A percentile compares a stretch with the other conserved stretches of the same genome.
phyloP scores from a whole-genome alignment of 331 rosid genomes.

The Acacia concinna region DNA sequence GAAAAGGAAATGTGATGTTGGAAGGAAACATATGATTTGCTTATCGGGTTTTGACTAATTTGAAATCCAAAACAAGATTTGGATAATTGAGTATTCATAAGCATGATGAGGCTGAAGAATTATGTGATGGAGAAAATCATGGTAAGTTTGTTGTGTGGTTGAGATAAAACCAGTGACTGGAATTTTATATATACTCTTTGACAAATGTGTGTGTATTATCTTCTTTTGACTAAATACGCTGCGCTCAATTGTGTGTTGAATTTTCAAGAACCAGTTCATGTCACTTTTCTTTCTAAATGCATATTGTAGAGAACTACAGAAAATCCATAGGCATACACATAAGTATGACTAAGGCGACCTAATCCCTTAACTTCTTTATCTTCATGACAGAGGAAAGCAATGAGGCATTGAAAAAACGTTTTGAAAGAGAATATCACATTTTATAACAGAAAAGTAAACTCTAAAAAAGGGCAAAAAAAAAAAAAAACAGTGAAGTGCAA shows the following conservation, averaged over 20 bases:
- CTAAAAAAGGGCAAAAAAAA: too few relatives aligned
- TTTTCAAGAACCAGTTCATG: conserved; percentile 8
- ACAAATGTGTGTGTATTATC: conserved; percentile 2
- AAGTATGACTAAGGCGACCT: background rate
- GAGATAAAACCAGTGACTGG: conserved; percentile 4
- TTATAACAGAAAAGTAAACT: too few relatives aligned
- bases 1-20: background rate
- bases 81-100: conserved; percentile 21
- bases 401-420: background rate
- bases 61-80: background rate
- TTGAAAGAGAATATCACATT: background rate
- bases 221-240: background rate
- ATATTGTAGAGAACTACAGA: background rate
- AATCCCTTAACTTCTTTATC: background rate
- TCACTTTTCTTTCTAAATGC: background rate
- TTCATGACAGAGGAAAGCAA: background rate
- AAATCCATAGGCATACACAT: background rate
- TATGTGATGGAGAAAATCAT: conserved; percentile 4
- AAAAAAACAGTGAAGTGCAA: background rate
- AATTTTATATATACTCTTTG: conserved; percentile 15
- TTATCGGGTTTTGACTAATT: background rate
- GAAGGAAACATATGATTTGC: background rate
- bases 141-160: background rate
- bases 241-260: background rate
- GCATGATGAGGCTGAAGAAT: background rate